phyloP scores from a whole-genome alignment of 1,284 basidiomycete species.

The Rhodotorula sp. region DNA sequence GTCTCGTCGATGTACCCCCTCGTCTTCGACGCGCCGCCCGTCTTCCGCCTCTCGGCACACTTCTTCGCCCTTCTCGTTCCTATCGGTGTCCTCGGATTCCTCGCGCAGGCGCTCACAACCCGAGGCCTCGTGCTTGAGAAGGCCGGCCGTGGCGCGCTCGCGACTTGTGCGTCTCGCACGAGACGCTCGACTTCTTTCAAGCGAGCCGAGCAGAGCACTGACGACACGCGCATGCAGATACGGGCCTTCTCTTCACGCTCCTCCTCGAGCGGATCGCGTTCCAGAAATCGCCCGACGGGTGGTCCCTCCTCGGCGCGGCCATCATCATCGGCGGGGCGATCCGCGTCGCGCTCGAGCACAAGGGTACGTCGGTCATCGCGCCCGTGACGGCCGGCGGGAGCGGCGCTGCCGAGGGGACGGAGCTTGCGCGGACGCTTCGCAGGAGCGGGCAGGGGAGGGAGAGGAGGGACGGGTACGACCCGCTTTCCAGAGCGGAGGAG shows the following conservation, averaged over 20 bases:
- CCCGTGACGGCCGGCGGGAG: background rate
- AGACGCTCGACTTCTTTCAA: no score
- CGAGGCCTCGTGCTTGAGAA: slow-evolving; percentile 37
- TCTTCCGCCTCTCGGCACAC: slow-evolving; percentile 36
- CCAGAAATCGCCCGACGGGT: slow-evolving; percentile 38
- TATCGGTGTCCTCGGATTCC: slow-evolving; percentile 44
- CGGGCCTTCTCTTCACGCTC: slow-evolving; percentile 40
- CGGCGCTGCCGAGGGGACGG: background rate
- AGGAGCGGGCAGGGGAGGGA: background rate
- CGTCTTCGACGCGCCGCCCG: slow-evolving; percentile 34
- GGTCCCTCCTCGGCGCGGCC: slow-evolving; percentile 39
- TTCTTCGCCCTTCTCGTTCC: slow-evolving; percentile 41
- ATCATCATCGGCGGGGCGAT: slow-evolving; percentile 45
- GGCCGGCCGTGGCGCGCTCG: slow-evolving; percentile 35
- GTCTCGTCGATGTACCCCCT: slow-evolving; percentile 38
- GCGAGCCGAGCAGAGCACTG: no score
- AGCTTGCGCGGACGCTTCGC: background rate
- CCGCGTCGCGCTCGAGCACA: slow-evolving; percentile 40
- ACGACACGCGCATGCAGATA: slow-evolving; percentile 11
- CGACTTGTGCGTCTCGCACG: slow-evolving; percentile 28
- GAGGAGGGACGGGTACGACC: background rate
- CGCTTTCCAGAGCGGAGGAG: background rate
- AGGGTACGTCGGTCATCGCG: background rate
- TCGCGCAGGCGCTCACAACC: slow-evolving; percentile 41
- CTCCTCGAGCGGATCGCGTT: slow-evolving; percentile 43